A percentile compares a stretch with the other conserved stretches of the same genome.
These are phyloP conservation scores for Golubevia sp. DNA, from an alignment of 1,284 basidiomycete genomes.

Conservation along the genomic window DNA sequence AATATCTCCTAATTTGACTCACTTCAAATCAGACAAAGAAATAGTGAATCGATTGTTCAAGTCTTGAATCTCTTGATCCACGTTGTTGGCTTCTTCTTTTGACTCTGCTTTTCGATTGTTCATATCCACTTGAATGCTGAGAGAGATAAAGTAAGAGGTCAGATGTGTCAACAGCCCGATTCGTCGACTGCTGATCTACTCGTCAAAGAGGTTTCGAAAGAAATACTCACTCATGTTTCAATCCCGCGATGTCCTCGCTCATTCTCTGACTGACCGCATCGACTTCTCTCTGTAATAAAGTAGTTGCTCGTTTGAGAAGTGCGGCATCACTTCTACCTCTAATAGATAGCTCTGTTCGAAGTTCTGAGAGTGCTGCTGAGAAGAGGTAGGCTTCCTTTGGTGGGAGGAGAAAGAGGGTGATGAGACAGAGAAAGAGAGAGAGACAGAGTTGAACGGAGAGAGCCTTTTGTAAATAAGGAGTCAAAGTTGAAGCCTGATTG, in stretches of 20 bases:
- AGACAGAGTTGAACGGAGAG: too few relatives aligned
- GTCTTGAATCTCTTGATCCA: slow-evolving; percentile 86
- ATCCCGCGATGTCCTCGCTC: slow-evolving; percentile 85
- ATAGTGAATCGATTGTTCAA: slow-evolving; percentile 62
- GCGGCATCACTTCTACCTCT: slow-evolving; percentile 83
- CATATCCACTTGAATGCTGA: slow-evolving; percentile 84
- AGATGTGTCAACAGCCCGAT: slow-evolving; percentile 62
- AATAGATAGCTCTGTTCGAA: slow-evolving; percentile 83
- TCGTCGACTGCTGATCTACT: not conserved
- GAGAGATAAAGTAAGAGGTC: not conserved
- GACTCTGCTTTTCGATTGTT: slow-evolving; percentile 91
- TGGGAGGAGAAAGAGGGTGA: too few relatives aligned
- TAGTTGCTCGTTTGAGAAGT: slow-evolving; percentile 74
- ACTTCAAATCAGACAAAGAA: slow-evolving; percentile 51
- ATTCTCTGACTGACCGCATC: slow-evolving; percentile 86
- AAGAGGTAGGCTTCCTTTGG: slow-evolving; percentile 93
- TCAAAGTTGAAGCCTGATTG: too few relatives aligned
- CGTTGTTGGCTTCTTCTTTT: slow-evolving; percentile 81
- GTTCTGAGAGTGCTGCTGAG: slow-evolving; percentile 86
- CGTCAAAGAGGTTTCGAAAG: not conserved
- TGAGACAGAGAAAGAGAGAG: too few relatives aligned
- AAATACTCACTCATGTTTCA: slow-evolving; percentile 83
- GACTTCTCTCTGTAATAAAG: slow-evolving; percentile 81
- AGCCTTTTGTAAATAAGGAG: too few relatives aligned
- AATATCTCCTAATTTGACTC: too few relatives aligned